Base-by-base conservation (phyloP, 1,139 yeast species). In the Kodamaea sp. region DNA sequence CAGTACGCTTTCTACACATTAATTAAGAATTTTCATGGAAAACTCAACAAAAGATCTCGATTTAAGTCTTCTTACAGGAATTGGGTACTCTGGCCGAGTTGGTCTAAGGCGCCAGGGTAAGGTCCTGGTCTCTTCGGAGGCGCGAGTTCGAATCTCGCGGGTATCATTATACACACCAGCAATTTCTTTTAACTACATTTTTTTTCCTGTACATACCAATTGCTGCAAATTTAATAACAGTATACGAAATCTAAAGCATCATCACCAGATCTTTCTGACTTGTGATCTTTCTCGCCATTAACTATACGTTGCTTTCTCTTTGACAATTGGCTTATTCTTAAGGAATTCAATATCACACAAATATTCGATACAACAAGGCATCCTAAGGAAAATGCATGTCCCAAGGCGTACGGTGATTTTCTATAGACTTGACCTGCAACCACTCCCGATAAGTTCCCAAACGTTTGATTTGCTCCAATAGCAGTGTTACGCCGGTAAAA, bases 71-170 rank as follows among this genome's bases (percentile, higher is more conserved):
- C 35, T 31, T 36, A 29, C 54, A 60, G 65, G 66, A 60, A 60
- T 62, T 60, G 67, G 69, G 69, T 63, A 65, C 69, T 63, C 70
- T 65, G 70, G 70, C 70, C 70, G 70, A 65, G 70, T 65, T 58
- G 70, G 70, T 65, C 70, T 65, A 65, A 65, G 70, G 70, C 70
- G 70, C 70, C 70, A 65, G 70, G 70, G 70, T 65, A 65, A 65
- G 70, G 70, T 69, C 74, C 75, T 69, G 73, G 74, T 70, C 75
- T 69, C 73, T 67, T 63, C 74, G 74, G 75, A 69, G 75, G 75
- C 75, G 73, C 75, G 75, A 66, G 75, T 70, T 70, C 75, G 73
- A 70, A 69, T 67, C 75, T 65, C 75, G 74, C 70, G 73, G 72
- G 71, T 67, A 65, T 68, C 73, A 68, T 48, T 60, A 60, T 56